phyloP scores from a whole-genome alignment of 164 flowering plant species.

The Annona squamosa region DNA sequence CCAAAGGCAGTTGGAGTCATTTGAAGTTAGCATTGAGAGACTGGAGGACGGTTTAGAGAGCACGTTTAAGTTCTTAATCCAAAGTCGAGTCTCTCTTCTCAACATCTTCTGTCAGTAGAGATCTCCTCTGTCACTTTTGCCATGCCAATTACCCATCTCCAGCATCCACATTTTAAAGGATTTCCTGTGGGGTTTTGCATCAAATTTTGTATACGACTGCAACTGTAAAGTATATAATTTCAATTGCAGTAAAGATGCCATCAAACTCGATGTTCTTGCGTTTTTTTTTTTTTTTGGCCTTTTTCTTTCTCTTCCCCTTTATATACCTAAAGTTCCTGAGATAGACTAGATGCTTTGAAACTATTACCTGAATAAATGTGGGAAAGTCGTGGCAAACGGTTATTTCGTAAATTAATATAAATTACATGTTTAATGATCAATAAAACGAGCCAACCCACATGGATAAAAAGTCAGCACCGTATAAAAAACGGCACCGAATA shows the following conservation, averaged over 20 bases:
- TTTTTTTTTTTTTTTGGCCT: too few species aligned
- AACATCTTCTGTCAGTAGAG: constrained; percentile 36
- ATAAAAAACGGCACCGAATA: too few species aligned
- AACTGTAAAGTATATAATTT: neutral
- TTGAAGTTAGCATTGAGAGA: constrained; percentile 36
- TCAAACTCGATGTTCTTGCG: too few species aligned
- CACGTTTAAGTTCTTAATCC: constrained; percentile 45
- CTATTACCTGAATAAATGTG: too few species aligned
- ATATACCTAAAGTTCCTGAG: too few species aligned
- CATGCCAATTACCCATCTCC: neutral
- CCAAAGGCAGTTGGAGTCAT: constrained; percentile 39
- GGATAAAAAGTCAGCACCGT: too few species aligned
- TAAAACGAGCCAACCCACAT: too few species aligned
- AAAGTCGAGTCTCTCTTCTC: constrained; percentile 51
- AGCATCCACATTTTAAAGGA: constrained; percentile 18
- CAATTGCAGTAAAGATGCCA: neutral
- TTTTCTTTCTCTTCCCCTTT: too few species aligned
- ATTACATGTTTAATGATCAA: too few species aligned
- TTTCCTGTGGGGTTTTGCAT: neutral
- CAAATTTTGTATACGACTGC: neutral
- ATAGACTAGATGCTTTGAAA: too few species aligned
- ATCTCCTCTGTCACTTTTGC: neutral
- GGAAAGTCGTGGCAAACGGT: too few species aligned
- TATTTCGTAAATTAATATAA: too few species aligned
- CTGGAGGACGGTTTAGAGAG: constrained; percentile 45